Percentiles rank a stretch among this genome's conserved stretches.
Conservation (phyloP, 2,329 filamentous ascomycete genomes). For the Salinomyces thailandicus region DNA sequence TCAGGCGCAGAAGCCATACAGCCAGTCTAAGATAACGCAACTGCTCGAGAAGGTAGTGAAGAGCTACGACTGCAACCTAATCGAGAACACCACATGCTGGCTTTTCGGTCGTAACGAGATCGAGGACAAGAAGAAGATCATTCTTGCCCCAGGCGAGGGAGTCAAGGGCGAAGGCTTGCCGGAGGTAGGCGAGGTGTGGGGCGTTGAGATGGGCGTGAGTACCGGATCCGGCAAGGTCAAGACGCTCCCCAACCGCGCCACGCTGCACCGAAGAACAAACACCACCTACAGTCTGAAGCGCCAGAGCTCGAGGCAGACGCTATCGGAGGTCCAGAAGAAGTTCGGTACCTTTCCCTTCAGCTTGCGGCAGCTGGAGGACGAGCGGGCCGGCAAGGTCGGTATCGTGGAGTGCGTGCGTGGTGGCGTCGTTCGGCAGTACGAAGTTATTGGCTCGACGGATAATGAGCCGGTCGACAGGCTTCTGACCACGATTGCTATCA, state of each 20-base stretch:
- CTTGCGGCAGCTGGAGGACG: slow-evolving; percentile 90
- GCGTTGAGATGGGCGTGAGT: slow-evolving; percentile 90
- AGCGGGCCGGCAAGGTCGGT: slow-evolving; percentile 89
- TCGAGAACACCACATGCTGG: slow-evolving; percentile 98
- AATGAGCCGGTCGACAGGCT: slow-evolving; percentile 71
- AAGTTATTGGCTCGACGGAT: slow-evolving; percentile 91
- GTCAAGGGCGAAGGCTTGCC: slow-evolving; percentile 83
- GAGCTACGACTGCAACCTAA: slow-evolving; percentile 79
- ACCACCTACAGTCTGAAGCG: slow-evolving; percentile 91
- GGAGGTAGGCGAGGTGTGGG: slow-evolving; percentile 90
- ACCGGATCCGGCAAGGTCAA: slow-evolving; percentile 91
- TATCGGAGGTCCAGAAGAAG: slow-evolving; percentile 93
- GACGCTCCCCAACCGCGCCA: slow-evolving; percentile 74
- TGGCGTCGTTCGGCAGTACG: slow-evolving; percentile 89
- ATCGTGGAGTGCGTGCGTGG: slow-evolving; percentile 92
- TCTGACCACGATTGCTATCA: slow-evolving; percentile 87
- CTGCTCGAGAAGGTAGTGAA: slow-evolving; percentile 87
- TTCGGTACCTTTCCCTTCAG: slow-evolving; percentile 98
- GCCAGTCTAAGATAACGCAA: slow-evolving; percentile 75
- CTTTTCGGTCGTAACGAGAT: slow-evolving; percentile 95
- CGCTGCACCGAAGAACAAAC: slow-evolving; percentile 83
- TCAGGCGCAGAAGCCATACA: slow-evolving; percentile 66
- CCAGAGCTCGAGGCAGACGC: slow-evolving; percentile 79
- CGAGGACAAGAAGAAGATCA: slow-evolving; percentile 96
- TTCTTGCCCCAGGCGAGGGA: slow-evolving; percentile 74